A percentile compares a stretch with the other conserved stretches of the same genome.
phyloP scores from a whole-genome alignment of 805 yeast species.

The Zygoascus biomembranicola region DNA sequence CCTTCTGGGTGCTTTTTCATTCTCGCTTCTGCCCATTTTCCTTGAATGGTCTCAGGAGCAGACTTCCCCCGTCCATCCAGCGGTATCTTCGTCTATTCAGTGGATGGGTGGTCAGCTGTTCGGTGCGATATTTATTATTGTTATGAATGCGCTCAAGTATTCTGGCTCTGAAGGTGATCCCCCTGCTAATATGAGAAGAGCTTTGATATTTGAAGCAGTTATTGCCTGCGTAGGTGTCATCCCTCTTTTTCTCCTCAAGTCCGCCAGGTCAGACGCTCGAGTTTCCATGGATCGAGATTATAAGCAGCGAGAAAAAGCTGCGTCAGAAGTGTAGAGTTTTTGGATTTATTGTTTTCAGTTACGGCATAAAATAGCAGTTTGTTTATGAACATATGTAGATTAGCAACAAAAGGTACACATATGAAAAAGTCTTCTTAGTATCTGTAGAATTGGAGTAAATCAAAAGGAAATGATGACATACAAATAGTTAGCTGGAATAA shows the following conservation, averaged over 20 bases:
- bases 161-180: constrained; percentile 22
- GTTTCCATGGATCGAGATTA: constrained; percentile 5
- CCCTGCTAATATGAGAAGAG: constrained; percentile 27
- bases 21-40: constrained; percentile 25
- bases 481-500: too few relatives aligned
- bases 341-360: too few relatives aligned
- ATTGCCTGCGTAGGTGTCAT: constrained; percentile 23
- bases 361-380: too few relatives aligned
- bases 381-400: too few relatives aligned
- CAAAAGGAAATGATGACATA: too few relatives aligned
- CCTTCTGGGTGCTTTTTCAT: constrained; percentile 25
- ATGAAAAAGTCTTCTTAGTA: too few relatives aligned
- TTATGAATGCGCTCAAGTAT: constrained; percentile 26
- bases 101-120: constrained; percentile 28
- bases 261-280: constrained; percentile 10
- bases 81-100: constrained; percentile 22
- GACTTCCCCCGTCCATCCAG: constrained; percentile 27
- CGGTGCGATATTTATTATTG: constrained; percentile 27
- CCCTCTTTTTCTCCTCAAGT: constrained; percentile 16
- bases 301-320: background rate
- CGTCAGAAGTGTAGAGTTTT: background rate
- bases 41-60: constrained; percentile 29
- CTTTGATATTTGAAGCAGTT: constrained; percentile 27
- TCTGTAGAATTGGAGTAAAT: too few relatives aligned
- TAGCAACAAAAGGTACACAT: too few relatives aligned